phyloP scores from a whole-genome alignment of 2,329 filamentous ascomycete species.

The Nigrospora osmanthi region DNA sequence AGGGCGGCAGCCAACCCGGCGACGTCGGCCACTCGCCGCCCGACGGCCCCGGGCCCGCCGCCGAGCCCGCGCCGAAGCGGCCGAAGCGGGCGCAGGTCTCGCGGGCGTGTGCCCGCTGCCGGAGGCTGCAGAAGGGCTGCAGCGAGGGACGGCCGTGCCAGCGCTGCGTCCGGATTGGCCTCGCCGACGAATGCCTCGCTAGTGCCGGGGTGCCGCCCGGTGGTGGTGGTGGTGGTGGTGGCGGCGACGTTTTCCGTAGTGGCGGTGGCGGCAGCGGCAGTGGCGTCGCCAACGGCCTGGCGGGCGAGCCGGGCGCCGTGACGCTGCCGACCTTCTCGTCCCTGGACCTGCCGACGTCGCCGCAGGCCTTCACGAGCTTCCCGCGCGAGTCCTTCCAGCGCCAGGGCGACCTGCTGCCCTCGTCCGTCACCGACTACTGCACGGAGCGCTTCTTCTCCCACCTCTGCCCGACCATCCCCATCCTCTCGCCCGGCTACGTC shows the following conservation, averaged over 20 bases:
- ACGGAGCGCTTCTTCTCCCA: slow-evolving; percentile 29
- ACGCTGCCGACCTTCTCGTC: slow-evolving; percentile 7
- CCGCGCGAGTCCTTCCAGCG: slow-evolving; percentile 17
- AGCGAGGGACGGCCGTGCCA: slow-evolving; percentile 35
- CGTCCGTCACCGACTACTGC: slow-evolving; percentile 27
- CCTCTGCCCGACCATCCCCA: slow-evolving; percentile 33
- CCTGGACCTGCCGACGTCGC: slow-evolving; percentile 11
- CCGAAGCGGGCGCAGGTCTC: slow-evolving; percentile 32
- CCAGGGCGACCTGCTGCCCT: slow-evolving; percentile 24
- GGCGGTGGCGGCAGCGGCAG: too few relatives aligned
- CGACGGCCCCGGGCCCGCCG: too few relatives aligned
- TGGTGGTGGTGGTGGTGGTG: too few relatives aligned
- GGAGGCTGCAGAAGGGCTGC: slow-evolving; percentile 32
- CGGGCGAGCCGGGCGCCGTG: background rate
- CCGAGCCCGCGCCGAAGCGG: background rate
- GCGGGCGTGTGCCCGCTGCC: slow-evolving; percentile 33
- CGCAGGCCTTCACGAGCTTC: slow-evolving; percentile 13
- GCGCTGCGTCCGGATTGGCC: slow-evolving; percentile 31
- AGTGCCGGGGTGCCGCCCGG: slow-evolving; percentile 1
- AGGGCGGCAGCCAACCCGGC: too few relatives aligned
- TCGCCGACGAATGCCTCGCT: slow-evolving; percentile 27
- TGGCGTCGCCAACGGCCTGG: too few relatives aligned
- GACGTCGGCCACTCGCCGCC: too few relatives aligned
- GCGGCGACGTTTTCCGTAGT: too few relatives aligned
- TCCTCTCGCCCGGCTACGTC: slow-evolving; percentile 29